These are phyloP conservation scores for Suillus luteus DNA, from an alignment of 768 basidiomycete genomes.

Conservation along the genomic window DNA sequence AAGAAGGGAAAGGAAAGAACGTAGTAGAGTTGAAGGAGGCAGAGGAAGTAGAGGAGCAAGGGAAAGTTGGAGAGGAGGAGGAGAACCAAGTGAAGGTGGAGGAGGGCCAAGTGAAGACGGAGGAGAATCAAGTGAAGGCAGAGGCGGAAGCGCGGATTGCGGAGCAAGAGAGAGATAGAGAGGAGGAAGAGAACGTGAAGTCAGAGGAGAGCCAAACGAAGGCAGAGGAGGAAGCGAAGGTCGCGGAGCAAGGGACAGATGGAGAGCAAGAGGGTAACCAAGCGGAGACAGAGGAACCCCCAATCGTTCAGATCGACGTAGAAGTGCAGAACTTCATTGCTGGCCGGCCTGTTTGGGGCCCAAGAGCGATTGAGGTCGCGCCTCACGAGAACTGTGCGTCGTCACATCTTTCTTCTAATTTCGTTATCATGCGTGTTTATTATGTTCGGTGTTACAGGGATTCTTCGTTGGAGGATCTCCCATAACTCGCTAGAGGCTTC, in stretches of 20 bases:
- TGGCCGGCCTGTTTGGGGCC: constrained; percentile 36
- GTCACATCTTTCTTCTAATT: constrained; percentile 6
- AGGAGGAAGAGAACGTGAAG: too few relatives aligned
- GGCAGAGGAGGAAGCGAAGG: constrained; percentile 9
- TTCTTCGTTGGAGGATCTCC: constrained; percentile 56
- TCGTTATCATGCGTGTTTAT: not conserved
- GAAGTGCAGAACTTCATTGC: constrained; percentile 47
- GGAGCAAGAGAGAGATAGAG: not conserved
- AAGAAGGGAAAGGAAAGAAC: constrained; percentile 26
- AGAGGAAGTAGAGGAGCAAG: constrained; percentile 4
- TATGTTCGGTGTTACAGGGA: constrained; percentile 47
- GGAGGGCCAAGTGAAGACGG: too few relatives aligned
- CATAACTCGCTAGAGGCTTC: constrained; percentile 36
- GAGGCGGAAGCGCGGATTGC: too few relatives aligned
- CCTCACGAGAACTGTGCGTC: constrained; percentile 16
- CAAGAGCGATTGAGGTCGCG: constrained; percentile 36
- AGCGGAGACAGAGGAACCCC: constrained; percentile 21
- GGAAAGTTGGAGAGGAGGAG: not conserved
- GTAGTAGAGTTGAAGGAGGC: not conserved
- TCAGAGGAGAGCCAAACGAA: too few relatives aligned
- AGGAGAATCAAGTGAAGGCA: too few relatives aligned
- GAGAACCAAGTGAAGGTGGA: too few relatives aligned
- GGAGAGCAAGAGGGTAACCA: not conserved
- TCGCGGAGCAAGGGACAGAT: not conserved
- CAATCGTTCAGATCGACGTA: constrained; percentile 64